phyloP scores from a whole-genome alignment of 768 basidiomycete species.

The Lactarius tabidus region DNA sequence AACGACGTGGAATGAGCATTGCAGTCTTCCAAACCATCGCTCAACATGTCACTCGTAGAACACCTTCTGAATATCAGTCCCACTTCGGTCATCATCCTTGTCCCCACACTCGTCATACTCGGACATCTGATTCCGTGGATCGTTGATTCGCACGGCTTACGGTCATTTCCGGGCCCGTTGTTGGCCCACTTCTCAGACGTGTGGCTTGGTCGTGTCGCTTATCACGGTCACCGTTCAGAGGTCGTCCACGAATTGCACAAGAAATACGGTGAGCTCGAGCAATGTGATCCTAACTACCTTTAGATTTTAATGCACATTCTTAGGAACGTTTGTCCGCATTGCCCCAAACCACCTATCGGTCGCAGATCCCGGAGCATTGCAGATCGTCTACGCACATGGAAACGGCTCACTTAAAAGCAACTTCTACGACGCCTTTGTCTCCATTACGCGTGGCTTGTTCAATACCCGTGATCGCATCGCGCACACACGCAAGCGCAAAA shows the following conservation, averaged over 20 bases:
- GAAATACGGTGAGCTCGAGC: constrained; percentile 36
- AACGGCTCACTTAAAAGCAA: constrained; percentile 40
- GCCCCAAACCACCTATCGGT: constrained; percentile 48
- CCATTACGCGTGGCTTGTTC: constrained; percentile 57
- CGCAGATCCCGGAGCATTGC: constrained; percentile 40
- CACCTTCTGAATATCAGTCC: background rate
- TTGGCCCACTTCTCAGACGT: constrained; percentile 36
- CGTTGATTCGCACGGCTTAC: constrained; percentile 32
- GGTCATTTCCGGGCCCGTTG: constrained; percentile 39
- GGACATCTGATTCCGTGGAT: constrained; percentile 36
- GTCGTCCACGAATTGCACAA: constrained; percentile 39
- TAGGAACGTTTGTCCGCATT: constrained; percentile 41
- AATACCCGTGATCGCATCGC: constrained; percentile 68
- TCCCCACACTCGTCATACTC: constrained; percentile 27
- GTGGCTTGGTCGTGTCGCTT: constrained; percentile 38
- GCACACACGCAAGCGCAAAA: constrained; percentile 86
- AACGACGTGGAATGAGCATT: background rate
- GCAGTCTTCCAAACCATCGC: background rate
- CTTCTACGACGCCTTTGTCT: constrained; percentile 43
- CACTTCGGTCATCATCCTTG: constrained; percentile 1
- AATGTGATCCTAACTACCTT: background rate
- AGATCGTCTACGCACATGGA: constrained; percentile 41
- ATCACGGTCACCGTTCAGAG: constrained; percentile 35
- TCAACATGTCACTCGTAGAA: constrained; percentile 10
- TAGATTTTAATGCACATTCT: background rate